Evolutionary conservation across 2,329 filamentous ascomycete species (phyloP).

Genomic region (Dothistroma pini): DNA sequence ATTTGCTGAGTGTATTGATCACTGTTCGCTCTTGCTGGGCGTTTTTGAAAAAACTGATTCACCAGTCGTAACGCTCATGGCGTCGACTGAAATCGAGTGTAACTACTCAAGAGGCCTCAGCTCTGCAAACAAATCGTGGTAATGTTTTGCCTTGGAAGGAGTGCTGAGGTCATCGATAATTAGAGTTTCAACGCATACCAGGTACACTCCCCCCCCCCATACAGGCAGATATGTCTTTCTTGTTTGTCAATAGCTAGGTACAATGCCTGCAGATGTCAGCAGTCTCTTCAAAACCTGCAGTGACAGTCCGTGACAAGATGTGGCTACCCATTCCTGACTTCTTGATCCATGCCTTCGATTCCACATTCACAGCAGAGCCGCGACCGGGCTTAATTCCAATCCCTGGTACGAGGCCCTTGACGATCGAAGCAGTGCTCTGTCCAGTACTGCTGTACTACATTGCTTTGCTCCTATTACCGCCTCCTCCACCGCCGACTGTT

Average conservation of each 20-base stretch:
- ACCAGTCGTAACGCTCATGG: no score
- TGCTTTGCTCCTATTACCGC: slow-evolving; percentile 41
- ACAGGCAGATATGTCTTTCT: neutral
- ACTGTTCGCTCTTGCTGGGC: no score
- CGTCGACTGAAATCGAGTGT: no score
- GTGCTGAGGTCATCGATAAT: neutral
- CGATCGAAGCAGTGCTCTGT: slow-evolving; percentile 37
- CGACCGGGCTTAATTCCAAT: slow-evolving; percentile 41
- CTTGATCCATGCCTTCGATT: slow-evolving; percentile 21
- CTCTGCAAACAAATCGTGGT: neutral
- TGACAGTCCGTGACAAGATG: neutral
- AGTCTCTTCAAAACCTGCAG: neutral
- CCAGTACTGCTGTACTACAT: slow-evolving; percentile 44
- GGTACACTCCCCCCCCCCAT: neutral
- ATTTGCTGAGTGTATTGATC: no score
- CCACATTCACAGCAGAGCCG: slow-evolving; percentile 28
- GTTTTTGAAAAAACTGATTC: no score
- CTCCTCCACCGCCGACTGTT: slow-evolving; percentile 37
- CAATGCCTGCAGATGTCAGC: neutral
- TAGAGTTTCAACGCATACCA: neutral
- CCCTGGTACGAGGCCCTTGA: slow-evolving; percentile 41
- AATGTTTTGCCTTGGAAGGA: neutral
- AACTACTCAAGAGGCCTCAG: no score
- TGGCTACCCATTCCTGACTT: slow-evolving; percentile 19
- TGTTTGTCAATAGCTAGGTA: neutral